Evolutionary conservation across 139 green algal species (phyloP).

Genomic region (Pedinophyceae sp.): DNA sequence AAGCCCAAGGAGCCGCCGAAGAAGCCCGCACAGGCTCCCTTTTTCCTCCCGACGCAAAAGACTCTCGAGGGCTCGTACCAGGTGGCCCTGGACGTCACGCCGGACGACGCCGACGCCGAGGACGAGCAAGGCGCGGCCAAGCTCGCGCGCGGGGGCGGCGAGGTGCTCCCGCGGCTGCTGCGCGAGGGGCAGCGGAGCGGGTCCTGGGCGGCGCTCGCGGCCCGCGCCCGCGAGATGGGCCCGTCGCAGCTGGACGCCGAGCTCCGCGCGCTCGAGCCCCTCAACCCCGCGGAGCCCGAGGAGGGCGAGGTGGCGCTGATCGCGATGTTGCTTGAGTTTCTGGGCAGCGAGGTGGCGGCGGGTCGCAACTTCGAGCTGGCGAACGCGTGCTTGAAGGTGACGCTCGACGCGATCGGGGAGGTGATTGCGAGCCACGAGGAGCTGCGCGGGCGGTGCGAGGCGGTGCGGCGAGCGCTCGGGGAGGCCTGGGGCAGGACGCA

Average conservation of each 20-base stretch:
- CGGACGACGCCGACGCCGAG: constrained; percentile 2
- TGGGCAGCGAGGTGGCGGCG: constrained; percentile 26
- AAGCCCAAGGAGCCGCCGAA: constrained; percentile 69
- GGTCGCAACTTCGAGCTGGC: constrained; percentile 64
- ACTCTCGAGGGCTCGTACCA: constrained; percentile 33
- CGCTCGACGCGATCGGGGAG: constrained; percentile 38
- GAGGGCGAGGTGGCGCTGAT: constrained; percentile 28
- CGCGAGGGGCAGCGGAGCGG: constrained; percentile 3
- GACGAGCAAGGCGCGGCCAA: constrained; percentile 5
- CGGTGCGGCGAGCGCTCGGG: constrained; percentile 22
- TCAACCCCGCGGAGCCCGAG: constrained; percentile 6
- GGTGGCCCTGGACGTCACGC: not conserved
- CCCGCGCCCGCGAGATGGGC: constrained; percentile 22
- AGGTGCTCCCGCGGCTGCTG: constrained; percentile 24
- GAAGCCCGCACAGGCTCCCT: constrained; percentile 85
- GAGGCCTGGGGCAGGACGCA: not conserved
- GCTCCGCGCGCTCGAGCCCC: constrained; percentile 45
- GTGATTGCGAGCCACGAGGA: constrained; percentile 23
- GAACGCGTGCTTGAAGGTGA: constrained; percentile 24
- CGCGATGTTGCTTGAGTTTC: constrained; percentile 39
- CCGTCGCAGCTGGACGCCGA: constrained; percentile 46
- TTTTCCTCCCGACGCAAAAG: constrained; percentile 84
- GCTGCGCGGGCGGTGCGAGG: constrained; percentile 17
- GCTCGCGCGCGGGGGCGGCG: constrained; percentile 1
- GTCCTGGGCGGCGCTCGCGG: constrained; percentile 31